A percentile compares a stretch with the other conserved stretches of the same genome.
Conservation (phyloP, 768 basidiomycete species). For the Mycena venus region DNA sequence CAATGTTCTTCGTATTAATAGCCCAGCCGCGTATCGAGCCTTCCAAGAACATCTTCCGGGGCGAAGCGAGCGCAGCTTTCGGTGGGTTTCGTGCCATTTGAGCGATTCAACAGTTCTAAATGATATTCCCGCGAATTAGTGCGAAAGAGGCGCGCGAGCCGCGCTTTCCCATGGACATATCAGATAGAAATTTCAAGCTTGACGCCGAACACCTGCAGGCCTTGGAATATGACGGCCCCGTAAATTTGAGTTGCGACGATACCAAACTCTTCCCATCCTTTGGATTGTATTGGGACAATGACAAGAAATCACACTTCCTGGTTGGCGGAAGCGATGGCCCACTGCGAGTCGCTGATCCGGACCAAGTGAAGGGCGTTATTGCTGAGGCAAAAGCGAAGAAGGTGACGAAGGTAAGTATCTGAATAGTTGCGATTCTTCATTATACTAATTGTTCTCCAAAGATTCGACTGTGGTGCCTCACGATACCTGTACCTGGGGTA, state of each 20-base stretch:
- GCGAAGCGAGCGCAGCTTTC: constrained; percentile 31
- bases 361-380: constrained; percentile 31
- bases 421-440: background rate
- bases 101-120: background rate
- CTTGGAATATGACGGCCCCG: constrained; percentile 39
- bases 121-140: background rate
- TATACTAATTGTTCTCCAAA: constrained; percentile 5
- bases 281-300: constrained; percentile 40
- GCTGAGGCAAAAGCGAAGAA: constrained; percentile 14
- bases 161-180: constrained; percentile 38
- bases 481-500: constrained; percentile 44
- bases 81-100: constrained; percentile 17
- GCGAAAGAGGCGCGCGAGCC: constrained; percentile 32
- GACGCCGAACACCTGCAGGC: constrained; percentile 32
- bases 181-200: constrained; percentile 33
- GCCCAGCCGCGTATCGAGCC: constrained; percentile 35
- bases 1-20: constrained; percentile 41
- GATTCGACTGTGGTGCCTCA: constrained; percentile 47
- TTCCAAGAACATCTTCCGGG: constrained; percentile 40
- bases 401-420: constrained; percentile 43
- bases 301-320: constrained; percentile 35
- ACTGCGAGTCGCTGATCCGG: constrained; percentile 40
- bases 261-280: constrained; percentile 47
- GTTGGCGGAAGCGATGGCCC: constrained; percentile 44
- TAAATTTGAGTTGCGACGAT: constrained; percentile 51